Evolutionary conservation across 768 basidiomycete genomes (phyloP), one percentile per base, ranked within the genome.

Genomic region (Leccinum incarnatum): DNA sequence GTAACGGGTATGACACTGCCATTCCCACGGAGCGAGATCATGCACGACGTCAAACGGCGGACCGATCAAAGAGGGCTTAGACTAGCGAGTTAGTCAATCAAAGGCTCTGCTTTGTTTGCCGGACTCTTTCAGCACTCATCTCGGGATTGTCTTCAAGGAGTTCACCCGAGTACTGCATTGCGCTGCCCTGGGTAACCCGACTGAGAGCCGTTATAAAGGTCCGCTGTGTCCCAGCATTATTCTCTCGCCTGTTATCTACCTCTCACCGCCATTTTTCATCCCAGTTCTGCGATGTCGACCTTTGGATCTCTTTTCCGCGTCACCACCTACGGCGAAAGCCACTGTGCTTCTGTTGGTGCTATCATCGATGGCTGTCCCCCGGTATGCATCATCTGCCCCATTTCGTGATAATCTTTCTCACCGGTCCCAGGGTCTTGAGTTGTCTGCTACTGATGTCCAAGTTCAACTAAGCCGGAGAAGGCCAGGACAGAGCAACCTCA

Each of bases 361-460:
- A 98, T 99, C 74, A 86, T 99, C 67, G 97, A 98, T 71, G 97
- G 97, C 34, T 94, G 94, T 64, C 96, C 96, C 54, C 96, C 96
- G 40, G 96, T 97, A 74, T 57, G 85, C 75, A 30, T 55, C 57
- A 34, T 21, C 21, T 23, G 46, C 1, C 37, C 48, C 56, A 65
- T 36, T 37, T 25, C 29, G 47, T 34, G 55, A 64, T 47, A 48
- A 57, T 62, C 54, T 47, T 17, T 19, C 58, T 65, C 51, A 72
- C 58, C 23, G 45, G 40, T 30, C 40, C 34, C 60, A 98, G 96
- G 97, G 97, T 15, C 77, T 98, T 36, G 79, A 82, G 61, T 80
- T 99, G 57, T 80, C 86, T 27, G 79, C 89, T 36, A 78, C 85
- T 65, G 96, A 98, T 69, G 86, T 99, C 47, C 97, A 99, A 72